Percentiles rank a stretch among this genome's conserved stretches.
phyloP scores from a whole-genome alignment of 2,329 filamentous ascomycete genomes.

The Mycosphaerella sp. region DNA sequence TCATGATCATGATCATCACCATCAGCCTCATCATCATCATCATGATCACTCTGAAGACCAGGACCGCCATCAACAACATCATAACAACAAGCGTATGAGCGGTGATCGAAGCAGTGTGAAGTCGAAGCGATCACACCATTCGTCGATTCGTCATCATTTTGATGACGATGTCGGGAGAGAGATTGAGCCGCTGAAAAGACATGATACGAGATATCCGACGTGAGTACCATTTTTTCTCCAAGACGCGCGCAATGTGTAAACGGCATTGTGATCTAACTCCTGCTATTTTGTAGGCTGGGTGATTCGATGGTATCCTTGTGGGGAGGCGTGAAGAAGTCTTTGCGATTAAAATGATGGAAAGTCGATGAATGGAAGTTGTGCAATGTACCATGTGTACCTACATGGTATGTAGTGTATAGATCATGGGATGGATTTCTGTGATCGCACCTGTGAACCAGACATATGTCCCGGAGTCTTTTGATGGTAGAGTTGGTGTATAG shows the following conservation, averaged over 20 bases:
- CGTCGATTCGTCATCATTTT: constrained; percentile 5
- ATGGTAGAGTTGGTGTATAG: too few species aligned
- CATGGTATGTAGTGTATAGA: not conserved
- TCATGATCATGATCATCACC: too few species aligned
- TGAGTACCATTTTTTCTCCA: not conserved
- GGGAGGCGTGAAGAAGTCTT: constrained; percentile 13
- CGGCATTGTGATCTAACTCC: not conserved
- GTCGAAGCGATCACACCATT: not conserved
- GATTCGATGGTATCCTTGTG: constrained; percentile 18
- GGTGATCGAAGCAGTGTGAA: constrained; percentile 1
- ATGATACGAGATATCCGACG: not conserved
- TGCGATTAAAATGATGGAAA: not conserved
- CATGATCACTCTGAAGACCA: too few species aligned
- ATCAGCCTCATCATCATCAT: too few species aligned
- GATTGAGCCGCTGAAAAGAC: not conserved
- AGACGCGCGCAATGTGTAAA: not conserved
- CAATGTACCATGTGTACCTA: not conserved
- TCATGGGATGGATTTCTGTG: not conserved
- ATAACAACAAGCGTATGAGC: not conserved
- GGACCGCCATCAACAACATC: not conserved
- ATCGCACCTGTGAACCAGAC: too few species aligned
- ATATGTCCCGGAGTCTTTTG: too few species aligned
- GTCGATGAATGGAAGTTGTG: not conserved
- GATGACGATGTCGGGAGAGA: constrained; percentile 6
- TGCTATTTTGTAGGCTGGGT: constrained; percentile 12